These are phyloP conservation scores for Teunomyces pallodes DNA, from an alignment of 805 yeast species.

Conservation along the genomic window DNA sequence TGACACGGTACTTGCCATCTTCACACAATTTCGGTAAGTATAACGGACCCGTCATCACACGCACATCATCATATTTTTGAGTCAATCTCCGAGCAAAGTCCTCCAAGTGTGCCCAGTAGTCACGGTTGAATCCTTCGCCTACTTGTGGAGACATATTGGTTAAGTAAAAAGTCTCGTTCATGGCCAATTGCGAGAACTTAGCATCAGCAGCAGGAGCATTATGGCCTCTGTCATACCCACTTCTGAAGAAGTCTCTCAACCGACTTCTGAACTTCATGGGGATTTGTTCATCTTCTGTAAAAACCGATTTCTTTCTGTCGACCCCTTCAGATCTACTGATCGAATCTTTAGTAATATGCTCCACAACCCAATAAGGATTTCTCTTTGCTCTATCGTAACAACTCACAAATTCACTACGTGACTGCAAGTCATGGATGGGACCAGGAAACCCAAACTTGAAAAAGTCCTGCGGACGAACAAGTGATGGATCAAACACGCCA, in stretches of 20 bases:
- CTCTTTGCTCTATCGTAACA: slow-evolving; percentile 82
- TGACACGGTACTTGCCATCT: slow-evolving; percentile 83
- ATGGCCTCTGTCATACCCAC: slow-evolving; percentile 96
- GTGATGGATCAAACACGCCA: slow-evolving; percentile 25
- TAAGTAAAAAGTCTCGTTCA: slow-evolving; percentile 90
- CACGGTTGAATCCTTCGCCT: slow-evolving; percentile 96
- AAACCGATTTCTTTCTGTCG: slow-evolving; percentile 77
- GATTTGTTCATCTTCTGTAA: slow-evolving; percentile 80
- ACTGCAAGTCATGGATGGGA: slow-evolving; percentile 81
- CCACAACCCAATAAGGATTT: slow-evolving; percentile 88
- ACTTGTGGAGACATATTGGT: slow-evolving; percentile 96
- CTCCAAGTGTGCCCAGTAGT: slow-evolving; percentile 96
- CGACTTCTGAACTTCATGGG: slow-evolving; percentile 76
- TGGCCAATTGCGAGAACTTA: slow-evolving; percentile 81
- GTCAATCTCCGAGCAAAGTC: slow-evolving; percentile 81
- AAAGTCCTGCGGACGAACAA: slow-evolving; percentile 71
- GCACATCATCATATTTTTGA: slow-evolving; percentile 64
- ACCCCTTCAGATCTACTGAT: slow-evolving; percentile 50
- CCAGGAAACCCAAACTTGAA: slow-evolving; percentile 95
- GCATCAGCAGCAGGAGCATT: slow-evolving; percentile 98
- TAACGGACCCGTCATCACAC: slow-evolving; percentile 91
- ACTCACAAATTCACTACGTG: slow-evolving; percentile 73
- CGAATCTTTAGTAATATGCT: slow-evolving; percentile 79
- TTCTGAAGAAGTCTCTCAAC: slow-evolving; percentile 83
- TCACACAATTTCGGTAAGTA: slow-evolving; percentile 76